phyloP scores from a whole-genome alignment of 2,329 filamentous ascomycete genomes.

The Aspergillus vadensis region DNA sequence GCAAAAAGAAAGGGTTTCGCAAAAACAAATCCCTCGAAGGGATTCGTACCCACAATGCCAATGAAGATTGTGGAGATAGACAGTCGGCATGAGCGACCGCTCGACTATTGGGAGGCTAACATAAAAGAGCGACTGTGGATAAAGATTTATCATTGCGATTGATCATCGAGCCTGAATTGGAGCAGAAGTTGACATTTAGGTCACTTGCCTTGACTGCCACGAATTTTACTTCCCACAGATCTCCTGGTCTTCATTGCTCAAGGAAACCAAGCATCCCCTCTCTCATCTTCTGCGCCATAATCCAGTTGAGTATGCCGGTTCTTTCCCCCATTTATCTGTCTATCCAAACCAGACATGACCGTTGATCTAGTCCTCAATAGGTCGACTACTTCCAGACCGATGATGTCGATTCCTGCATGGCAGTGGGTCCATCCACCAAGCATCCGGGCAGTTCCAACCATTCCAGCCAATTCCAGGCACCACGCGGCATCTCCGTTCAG shows the following conservation, averaged over 20 bases:
- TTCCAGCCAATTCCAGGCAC: background rate
- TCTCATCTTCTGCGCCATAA: no score
- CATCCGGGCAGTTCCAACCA: background rate
- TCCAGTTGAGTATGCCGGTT: no score
- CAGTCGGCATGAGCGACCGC: background rate
- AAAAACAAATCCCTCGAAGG: background rate
- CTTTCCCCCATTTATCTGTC: background rate
- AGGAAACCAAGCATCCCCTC: no score
- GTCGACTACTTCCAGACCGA: background rate
- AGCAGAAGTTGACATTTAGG: no score
- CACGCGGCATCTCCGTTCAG: background rate
- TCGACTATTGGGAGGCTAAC: conserved; percentile 2
- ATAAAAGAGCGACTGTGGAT: background rate
- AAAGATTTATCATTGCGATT: background rate
- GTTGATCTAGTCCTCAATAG: background rate
- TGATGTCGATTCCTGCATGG: background rate
- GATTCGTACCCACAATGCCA: conserved; percentile 5
- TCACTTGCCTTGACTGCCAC: no score
- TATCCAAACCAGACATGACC: background rate
- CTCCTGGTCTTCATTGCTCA: no score
- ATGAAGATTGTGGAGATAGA: background rate
- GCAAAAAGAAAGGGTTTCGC: background rate
- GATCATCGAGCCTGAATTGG: background rate
- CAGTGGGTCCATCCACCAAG: background rate
- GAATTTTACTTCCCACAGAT: no score